phyloP scores from a whole-genome alignment of 108 stramenopile genomes.

The Hondaea fermentalgiana region DNA sequence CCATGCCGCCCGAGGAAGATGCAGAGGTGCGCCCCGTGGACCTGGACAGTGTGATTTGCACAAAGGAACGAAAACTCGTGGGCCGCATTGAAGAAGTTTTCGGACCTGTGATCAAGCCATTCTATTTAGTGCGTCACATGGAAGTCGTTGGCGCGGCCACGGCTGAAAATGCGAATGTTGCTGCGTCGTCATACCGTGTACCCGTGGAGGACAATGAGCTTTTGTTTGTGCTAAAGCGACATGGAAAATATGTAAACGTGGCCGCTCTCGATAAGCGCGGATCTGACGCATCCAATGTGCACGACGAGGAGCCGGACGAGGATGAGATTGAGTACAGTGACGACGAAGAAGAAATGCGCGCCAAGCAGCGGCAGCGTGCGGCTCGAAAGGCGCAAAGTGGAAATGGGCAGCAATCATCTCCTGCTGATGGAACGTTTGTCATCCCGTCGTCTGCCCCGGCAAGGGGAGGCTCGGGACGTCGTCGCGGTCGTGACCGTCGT shows the following conservation, averaged over 20 bases:
- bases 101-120: background rate
- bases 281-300: background rate
- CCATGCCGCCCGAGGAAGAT: background rate
- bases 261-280: background rate
- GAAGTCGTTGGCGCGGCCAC: background rate
- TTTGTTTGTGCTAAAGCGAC: background rate
- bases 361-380: background rate
- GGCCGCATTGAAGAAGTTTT: conserved; percentile 3
- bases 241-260: background rate
- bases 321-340: conserved; percentile 1
- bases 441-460: background rate
- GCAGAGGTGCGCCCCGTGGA: background rate
- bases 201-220: background rate
- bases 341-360: background rate
- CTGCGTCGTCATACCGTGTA: background rate
- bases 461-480: background rate
- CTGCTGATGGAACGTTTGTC: background rate
- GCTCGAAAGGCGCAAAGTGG: background rate
- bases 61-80: background rate
- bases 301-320: conserved; percentile 4
- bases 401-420: background rate
- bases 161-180: background rate
- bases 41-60: conserved; percentile 1
- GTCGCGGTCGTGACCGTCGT: background rate
- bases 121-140: background rate